Base-by-base conservation (phyloP, 768 basidiomycete genomes). In the Pleurotus giganteus region DNA sequence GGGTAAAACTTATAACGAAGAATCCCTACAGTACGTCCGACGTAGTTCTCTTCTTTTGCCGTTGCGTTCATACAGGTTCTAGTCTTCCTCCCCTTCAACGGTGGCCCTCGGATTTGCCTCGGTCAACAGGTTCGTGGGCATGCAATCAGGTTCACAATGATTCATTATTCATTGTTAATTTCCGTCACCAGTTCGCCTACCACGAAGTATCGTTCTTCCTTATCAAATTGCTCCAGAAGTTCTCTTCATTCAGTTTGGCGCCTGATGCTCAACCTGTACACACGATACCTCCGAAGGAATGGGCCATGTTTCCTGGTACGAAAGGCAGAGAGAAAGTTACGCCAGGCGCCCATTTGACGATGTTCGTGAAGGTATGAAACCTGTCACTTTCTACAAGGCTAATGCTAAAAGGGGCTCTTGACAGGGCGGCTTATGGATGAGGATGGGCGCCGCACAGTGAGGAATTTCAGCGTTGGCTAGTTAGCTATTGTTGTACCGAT, bases 191-290 rank as follows among this genome's bases (percentile, higher is more conserved):
- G 63, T 66, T 67, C 29, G 66, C 66, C 8, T 66, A 67, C 53
- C 65, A 65, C 57, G 69, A 72, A 51, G 63, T 82, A 67, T 85
- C 85, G 1, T 86, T 85, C 69, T 74, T 86, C 64, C 64, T 87
- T 47, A 75, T 88, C 53, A 77, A 83, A 2, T 72, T 88, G 24
- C 66, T 87, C n/a, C 86, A 88, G 62, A 71, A 69, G 36, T 86
- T 86, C 66, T 70, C 71, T 0, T 71, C 72, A 0, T 68, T 87
- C 39, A 64, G 68, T 4, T 70, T 86, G 9, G 79, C 76, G 26
- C 66, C 70, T 9, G 74, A 74, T 1, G 74, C 82, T 0, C 71
- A 76, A 49, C 78, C 77, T 0, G 72, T 74, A 0, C 76, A 72
- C 12, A 72, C 75, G 2, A 69, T 66, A 5, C 79, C 80, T 11